phyloP scores from a whole-genome alignment of 164 flowering plant genomes.

The Magnolia changhungtana region DNA sequence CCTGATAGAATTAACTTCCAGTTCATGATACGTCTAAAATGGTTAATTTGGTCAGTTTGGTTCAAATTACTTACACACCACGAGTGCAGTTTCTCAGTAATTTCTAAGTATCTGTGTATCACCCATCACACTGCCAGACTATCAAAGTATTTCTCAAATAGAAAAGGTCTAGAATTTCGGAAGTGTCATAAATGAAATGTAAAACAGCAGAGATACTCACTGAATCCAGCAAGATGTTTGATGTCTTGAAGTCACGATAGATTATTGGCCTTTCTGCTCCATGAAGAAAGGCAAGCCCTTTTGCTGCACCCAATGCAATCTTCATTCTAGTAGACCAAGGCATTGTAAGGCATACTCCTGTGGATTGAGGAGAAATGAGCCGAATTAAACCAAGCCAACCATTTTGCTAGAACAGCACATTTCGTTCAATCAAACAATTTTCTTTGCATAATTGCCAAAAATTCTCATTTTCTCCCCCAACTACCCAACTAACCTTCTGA shows the following conservation, averaged over 20 bases:
- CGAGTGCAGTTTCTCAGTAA: too few relatives aligned
- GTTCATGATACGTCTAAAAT: too few relatives aligned
- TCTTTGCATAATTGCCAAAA: background rate
- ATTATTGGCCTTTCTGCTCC: conserved; percentile 76
- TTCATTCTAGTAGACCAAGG: conserved; percentile 87
- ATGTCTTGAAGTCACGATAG: conserved; percentile 92
- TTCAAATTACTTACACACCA: too few relatives aligned
- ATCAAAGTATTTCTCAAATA: background rate
- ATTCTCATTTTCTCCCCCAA: background rate
- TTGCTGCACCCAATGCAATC: conserved; percentile 89
- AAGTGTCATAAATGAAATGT: background rate
- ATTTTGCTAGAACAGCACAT: background rate
- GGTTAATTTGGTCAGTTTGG: too few relatives aligned
- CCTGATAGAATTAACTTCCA: too few relatives aligned
- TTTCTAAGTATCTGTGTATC: too few relatives aligned
- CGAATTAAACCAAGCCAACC: background rate
- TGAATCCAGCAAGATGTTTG: conserved; percentile 82
- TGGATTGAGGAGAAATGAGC: background rate
- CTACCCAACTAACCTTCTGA: too few relatives aligned
- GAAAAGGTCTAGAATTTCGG: background rate
- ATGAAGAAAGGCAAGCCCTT: conserved; percentile 94
- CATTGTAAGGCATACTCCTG: conserved; percentile 66
- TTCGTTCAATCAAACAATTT: background rate
- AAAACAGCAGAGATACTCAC: conserved; percentile 33
- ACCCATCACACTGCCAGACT: background rate